Conservation (phyloP, 2,329 filamentous ascomycete genomes). For the Aspergillus aculeatinus region DNA sequence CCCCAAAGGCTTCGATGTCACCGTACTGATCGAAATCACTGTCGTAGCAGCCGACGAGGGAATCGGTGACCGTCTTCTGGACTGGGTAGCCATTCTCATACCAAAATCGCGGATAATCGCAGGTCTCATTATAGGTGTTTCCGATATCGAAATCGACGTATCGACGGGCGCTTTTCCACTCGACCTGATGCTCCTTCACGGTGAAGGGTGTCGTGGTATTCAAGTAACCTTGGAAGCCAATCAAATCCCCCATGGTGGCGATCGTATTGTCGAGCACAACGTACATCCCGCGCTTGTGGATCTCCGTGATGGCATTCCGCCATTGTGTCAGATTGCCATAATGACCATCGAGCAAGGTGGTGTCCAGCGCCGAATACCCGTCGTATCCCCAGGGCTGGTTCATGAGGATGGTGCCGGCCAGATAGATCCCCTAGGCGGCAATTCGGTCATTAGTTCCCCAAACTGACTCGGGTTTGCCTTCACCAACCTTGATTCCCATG, state of each 20-base stretch:
- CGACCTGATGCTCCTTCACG: slow-evolving; percentile 56
- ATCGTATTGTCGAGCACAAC: slow-evolving; percentile 65
- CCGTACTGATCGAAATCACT: slow-evolving; percentile 65
- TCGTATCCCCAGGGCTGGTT: slow-evolving; percentile 64
- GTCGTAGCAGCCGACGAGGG: slow-evolving; percentile 56
- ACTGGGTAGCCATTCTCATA: slow-evolving; percentile 55
- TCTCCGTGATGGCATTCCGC: slow-evolving; percentile 56
- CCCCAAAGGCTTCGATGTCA: slow-evolving; percentile 62
- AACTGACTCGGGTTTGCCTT: background rate
- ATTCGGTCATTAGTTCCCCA: background rate
- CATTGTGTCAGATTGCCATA: slow-evolving; percentile 59
- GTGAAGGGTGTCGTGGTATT: slow-evolving; percentile 56
- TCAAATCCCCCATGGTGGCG: slow-evolving; percentile 61
- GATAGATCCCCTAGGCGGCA: slow-evolving; percentile 52
- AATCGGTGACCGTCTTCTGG: slow-evolving; percentile 44
- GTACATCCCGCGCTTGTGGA: slow-evolving; percentile 62
- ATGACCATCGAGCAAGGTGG: slow-evolving; percentile 62
- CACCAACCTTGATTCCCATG: slow-evolving; percentile 58
- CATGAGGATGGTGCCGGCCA: slow-evolving; percentile 61
- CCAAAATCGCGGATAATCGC: slow-evolving; percentile 62
- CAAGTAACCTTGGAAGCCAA: slow-evolving; percentile 45
- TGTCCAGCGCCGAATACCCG: slow-evolving; percentile 58
- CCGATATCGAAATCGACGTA: slow-evolving; percentile 59
- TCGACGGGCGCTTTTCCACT: slow-evolving; percentile 53
- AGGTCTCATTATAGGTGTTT: slow-evolving; percentile 54